A percentile compares a stretch with the other conserved stretches of the same genome.
Evolutionary conservation across 805 yeast genomes (phyloP).

Genomic region (Myxozyma melibiosi): DNA sequence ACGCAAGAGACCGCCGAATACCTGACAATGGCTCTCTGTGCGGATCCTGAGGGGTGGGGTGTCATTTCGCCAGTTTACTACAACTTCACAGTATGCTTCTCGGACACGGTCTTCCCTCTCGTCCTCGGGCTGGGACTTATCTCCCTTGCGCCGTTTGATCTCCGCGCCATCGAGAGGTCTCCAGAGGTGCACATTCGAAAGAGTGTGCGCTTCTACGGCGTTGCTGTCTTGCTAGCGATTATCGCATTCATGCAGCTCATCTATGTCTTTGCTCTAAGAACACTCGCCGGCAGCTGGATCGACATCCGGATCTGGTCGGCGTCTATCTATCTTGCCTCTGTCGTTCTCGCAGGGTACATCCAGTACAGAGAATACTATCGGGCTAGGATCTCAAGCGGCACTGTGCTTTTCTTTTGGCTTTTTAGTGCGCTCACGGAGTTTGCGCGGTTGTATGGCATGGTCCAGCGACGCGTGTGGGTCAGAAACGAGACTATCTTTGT

Average conservation of each 20-base stretch:
- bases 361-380: slow-evolving; percentile 74
- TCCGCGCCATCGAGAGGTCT: slow-evolving; percentile 5
- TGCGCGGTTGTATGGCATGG: slow-evolving; percentile 21
- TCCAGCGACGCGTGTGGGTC: slow-evolving; percentile 17
- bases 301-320: slow-evolving; percentile 44
- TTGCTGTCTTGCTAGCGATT: neutral
- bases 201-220: slow-evolving; percentile 14
- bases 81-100: slow-evolving; percentile 44
- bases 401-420: slow-evolving; percentile 75
- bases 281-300: slow-evolving; percentile 37
- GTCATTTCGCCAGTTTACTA: slow-evolving; percentile 40
- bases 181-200: slow-evolving; percentile 1
- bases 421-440: slow-evolving; percentile 44
- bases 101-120: slow-evolving; percentile 41
- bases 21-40: slow-evolving; percentile 20
- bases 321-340: slow-evolving; percentile 46
- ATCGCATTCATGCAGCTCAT: slow-evolving; percentile 16
- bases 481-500: slow-evolving; percentile 1
- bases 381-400: slow-evolving; percentile 63
- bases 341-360: slow-evolving; percentile 48
- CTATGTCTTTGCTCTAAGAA: slow-evolving; percentile 18
- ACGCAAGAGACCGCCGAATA: too few species aligned
- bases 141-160: slow-evolving; percentile 13
- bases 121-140: slow-evolving; percentile 36
- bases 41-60: slow-evolving; percentile 43